phyloP scores from a whole-genome alignment of 2,329 filamentous ascomycete species.

The Trichothecium sympodiale region DNA sequence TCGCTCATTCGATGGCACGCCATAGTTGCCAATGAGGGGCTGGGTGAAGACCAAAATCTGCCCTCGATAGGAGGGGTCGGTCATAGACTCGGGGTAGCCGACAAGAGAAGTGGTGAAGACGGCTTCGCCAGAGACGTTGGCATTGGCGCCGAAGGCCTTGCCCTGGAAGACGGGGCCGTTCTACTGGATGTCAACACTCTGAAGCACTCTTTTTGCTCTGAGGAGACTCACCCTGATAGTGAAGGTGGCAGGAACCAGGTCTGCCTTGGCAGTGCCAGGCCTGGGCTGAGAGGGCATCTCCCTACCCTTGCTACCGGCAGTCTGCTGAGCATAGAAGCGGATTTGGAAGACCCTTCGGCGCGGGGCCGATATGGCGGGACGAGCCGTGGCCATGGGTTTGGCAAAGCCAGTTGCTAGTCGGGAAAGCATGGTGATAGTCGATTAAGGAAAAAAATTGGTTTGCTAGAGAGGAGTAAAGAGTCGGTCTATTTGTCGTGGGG shows the following conservation, averaged over 20 bases:
- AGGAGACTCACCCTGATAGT: conserved; percentile 66
- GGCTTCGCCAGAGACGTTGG: conserved; percentile 94
- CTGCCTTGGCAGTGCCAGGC: conserved; percentile 49
- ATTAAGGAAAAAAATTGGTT: conserved; percentile 3
- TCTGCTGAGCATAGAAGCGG: conserved; percentile 13
- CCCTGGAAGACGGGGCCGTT: conserved; percentile 94
- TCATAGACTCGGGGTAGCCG: conserved; percentile 93
- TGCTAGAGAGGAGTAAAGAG: conserved; percentile 1
- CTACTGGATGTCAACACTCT: conserved; percentile 26
- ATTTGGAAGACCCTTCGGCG: conserved; percentile 8
- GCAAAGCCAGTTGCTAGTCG: conserved; percentile 41
- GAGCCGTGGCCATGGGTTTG: conserved; percentile 40
- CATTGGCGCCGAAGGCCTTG: conserved; percentile 90
- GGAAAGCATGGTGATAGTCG: conserved; percentile 42
- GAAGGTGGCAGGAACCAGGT: conserved; percentile 60
- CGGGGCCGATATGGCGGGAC: conserved; percentile 27
- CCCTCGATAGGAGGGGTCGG: conserved; percentile 77
- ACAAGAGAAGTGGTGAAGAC: conserved; percentile 98
- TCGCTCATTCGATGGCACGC: conserved; percentile 75
- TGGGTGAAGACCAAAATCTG: conserved; percentile 99
- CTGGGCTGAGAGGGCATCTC: conserved; percentile 50
- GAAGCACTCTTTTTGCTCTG: neutral
- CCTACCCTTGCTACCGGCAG: conserved; percentile 59
- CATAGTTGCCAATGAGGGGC: conserved; percentile 96
- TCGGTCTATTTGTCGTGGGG: conserved; percentile 1